Base-by-base conservation (phyloP, 2,329 filamentous ascomycete species). In the Trichophyton benhamiae region DNA sequence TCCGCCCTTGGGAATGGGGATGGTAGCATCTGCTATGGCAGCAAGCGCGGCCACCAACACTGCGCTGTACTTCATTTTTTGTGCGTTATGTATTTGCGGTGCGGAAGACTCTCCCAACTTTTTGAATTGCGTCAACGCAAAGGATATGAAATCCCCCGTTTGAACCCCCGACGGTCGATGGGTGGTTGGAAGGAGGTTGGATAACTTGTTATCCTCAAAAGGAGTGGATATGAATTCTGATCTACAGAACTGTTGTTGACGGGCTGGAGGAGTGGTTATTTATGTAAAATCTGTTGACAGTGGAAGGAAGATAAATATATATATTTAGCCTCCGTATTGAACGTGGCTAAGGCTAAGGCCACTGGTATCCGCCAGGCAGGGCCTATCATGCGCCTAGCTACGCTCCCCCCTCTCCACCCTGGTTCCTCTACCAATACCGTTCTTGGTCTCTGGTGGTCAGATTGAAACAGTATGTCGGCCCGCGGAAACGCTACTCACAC, bases 1-100 rank as follows among this genome's bases (percentile, higher is more conserved):
- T 66, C 83, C 83, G 36, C 62, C 58, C 33, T 55, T 55, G 5
- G 61, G 61, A 13, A 63, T 55, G 25, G 60, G 55, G n/a, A 36
- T 20, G 17, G 59, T 53, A 25, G 38, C 57, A 25, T 57, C 58
- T 25, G 61, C 59, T 53, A 63, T 42, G 17, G 61, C 61, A 6
- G 61, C 49, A 30, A 58, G 60, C 33, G 53, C 49, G 22, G 53
- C 27, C 30, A 63, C 15, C 33, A 63, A 57, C 36, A 57, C 42
- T 17, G 61, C 20, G 46, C 53, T 13, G 44, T 63, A 63, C 61
- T 63, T 63, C 61, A 63, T 63, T 38, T 55, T 63, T 17, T 27
- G 22, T 27, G 27, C n/a, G 17, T 30, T 17, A 53, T 44, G 41
- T 38, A 13, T 38, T 11, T 38, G 9, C 33, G 41, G 41, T n/a